A percentile compares a stretch with the other conserved stretches of the same genome.
Evolutionary conservation across 1,284 basidiomycete genomes (phyloP).

Genomic region (Moniliophthora roreri): DNA sequence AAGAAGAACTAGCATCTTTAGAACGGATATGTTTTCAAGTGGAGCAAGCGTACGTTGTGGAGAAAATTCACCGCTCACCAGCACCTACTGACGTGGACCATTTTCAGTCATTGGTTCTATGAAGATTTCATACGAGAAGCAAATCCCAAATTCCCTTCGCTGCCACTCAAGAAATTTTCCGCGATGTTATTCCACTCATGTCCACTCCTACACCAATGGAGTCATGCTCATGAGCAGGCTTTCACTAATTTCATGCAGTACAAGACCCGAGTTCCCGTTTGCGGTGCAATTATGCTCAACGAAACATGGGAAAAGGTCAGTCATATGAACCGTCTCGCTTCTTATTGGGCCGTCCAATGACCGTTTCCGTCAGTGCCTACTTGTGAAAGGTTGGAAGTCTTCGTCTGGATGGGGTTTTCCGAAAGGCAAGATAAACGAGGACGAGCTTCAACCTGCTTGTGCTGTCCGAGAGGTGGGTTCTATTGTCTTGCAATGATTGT

Average conservation of each 20-base stretch:
- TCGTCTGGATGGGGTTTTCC: slow-evolving; percentile 98
- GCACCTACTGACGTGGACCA: slow-evolving; percentile 13
- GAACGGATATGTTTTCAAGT: slow-evolving; percentile 98
- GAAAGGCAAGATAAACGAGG: slow-evolving; percentile 98
- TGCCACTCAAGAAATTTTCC: slow-evolving; percentile 93
- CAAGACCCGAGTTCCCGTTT: slow-evolving; percentile 98
- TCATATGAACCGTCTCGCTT: neutral
- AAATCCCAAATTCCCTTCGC: slow-evolving; percentile 85
- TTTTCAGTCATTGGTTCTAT: slow-evolving; percentile 95
- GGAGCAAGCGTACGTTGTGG: slow-evolving; percentile 90
- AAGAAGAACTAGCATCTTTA: slow-evolving; percentile 87
- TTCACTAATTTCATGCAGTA: slow-evolving; percentile 90
- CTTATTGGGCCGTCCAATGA: neutral
- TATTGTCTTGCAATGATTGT: neutral
- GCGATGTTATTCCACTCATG: slow-evolving; percentile 86
- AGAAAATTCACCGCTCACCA: slow-evolving; percentile 7
- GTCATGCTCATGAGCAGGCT: slow-evolving; percentile 76
- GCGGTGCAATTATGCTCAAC: slow-evolving; percentile 95
- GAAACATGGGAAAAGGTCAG: slow-evolving; percentile 88
- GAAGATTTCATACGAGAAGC: slow-evolving; percentile 96
- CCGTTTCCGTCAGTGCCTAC: slow-evolving; percentile 63
- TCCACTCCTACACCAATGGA: slow-evolving; percentile 79
- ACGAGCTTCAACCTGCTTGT: slow-evolving; percentile 81
- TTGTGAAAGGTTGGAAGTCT: slow-evolving; percentile 98
- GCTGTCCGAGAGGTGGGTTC: slow-evolving; percentile 83